These are phyloP conservation scores for Lecanicillium sp. DNA, from an alignment of 2,329 filamentous ascomycete species.

Conservation along the genomic window DNA sequence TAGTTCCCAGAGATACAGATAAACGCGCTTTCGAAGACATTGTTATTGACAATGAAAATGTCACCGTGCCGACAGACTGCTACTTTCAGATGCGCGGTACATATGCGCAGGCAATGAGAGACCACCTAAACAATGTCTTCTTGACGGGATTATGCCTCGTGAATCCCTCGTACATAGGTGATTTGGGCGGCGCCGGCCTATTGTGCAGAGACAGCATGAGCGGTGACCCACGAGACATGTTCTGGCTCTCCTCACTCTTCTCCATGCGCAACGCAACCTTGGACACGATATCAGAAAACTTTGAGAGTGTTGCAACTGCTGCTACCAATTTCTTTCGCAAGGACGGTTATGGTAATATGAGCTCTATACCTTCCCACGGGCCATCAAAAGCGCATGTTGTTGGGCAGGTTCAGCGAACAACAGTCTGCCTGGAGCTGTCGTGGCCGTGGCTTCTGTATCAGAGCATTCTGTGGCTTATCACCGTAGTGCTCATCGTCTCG, in stretches of 20 bases:
- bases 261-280: neutral
- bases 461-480: neutral
- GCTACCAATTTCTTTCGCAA: neutral
- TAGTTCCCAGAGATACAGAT: neutral
- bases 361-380: too few species aligned
- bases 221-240: too few species aligned
- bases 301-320: neutral
- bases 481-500: neutral
- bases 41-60: neutral
- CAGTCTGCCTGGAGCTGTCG: neutral
- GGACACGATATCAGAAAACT: neutral
- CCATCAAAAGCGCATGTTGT: neutral
- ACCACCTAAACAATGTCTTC: too few species aligned
- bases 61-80: neutral
- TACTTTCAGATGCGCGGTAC: neutral
- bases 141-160: too few species aligned
- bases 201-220: too few species aligned
- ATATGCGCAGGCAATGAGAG: neutral
- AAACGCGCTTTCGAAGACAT: neutral
- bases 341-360: neutral
- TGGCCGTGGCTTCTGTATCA: neutral
- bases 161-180: too few species aligned
- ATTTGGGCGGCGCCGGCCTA: too few species aligned
- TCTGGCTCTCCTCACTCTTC: neutral
- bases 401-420: neutral